Percentiles rank a stretch among this genome's conserved stretches.
These are phyloP conservation scores for Backusella westeae DNA, from an alignment of 192 early-diverging fungal genomes.

Conservation along the genomic window DNA sequence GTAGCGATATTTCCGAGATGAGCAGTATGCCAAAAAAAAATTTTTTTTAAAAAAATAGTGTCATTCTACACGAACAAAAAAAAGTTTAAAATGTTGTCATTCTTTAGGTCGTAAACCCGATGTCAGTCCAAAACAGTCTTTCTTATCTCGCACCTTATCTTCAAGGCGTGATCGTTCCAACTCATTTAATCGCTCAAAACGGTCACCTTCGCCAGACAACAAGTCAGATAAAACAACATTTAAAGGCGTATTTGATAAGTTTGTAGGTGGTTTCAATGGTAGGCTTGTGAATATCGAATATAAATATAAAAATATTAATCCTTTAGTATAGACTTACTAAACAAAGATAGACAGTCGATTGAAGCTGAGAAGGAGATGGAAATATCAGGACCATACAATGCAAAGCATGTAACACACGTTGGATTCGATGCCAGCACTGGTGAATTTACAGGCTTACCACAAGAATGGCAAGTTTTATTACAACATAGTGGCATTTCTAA, in stretches of 20 bases:
- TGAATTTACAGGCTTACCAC: constrained; percentile 92
- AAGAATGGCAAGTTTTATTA: constrained; percentile 91
- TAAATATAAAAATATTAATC: not conserved
- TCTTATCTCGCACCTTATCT: constrained; percentile 24
- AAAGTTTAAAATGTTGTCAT: not conserved
- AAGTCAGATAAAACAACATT: constrained; percentile 41
- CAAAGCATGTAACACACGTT: constrained; percentile 96
- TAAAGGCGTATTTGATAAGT: constrained; percentile 54
- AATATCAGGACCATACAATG: constrained; percentile 94
- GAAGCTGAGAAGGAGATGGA: constrained; percentile 69
- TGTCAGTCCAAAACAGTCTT: constrained; percentile 12
- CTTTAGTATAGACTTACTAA: constrained; percentile 21
- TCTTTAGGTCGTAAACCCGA: not conserved
- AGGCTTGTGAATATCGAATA: not conserved
- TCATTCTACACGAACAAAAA: not conserved
- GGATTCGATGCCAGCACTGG: constrained; percentile 96
- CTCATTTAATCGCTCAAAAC: constrained; percentile 10
- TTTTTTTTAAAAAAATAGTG: not conserved
- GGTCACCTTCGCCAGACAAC: constrained; percentile 15
- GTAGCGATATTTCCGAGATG: constrained; percentile 14
- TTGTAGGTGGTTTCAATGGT: constrained; percentile 49
- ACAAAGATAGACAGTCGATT: constrained; percentile 16
- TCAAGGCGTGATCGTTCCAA: constrained; percentile 20
- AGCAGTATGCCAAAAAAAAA: not conserved
- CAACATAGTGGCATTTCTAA: constrained; percentile 93